These are phyloP conservation scores for Clonostachys rhizophaga DNA, from an alignment of 2,329 filamentous ascomycete species.

Conservation along the genomic window DNA sequence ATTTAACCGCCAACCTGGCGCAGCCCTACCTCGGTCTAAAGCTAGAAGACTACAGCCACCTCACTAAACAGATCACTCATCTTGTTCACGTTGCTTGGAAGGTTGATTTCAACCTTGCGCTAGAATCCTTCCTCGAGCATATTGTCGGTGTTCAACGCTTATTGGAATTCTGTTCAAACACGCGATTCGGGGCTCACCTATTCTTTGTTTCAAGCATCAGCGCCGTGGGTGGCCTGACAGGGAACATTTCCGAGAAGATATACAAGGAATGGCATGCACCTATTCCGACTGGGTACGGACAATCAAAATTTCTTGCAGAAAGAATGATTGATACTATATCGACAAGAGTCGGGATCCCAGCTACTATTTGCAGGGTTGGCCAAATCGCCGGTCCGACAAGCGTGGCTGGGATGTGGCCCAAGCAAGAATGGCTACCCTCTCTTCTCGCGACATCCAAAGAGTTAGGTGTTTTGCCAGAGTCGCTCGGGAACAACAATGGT, in stretches of 20 bases:
- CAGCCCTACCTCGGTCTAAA: constrained; percentile 2
- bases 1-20: constrained; percentile 1
- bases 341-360: constrained; percentile 24
- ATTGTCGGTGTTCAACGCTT: constrained; percentile 45
- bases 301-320: constrained; percentile 33
- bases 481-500: constrained; percentile 33
- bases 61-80: constrained; percentile 2
- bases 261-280: constrained; percentile 4
- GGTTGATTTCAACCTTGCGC: constrained; percentile 4
- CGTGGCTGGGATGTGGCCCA: constrained; percentile 45
- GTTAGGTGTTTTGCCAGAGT: constrained; percentile 37
- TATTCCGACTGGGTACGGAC: constrained; percentile 31
- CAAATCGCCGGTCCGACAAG: constrained; percentile 38
- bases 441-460: constrained; percentile 41
- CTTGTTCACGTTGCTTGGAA: constrained; percentile 7
- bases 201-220: constrained; percentile 38
- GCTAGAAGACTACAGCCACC: constrained; percentile 1
- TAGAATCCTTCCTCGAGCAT: constrained; percentile 25
- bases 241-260: not conserved
- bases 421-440: constrained; percentile 51
- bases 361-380: constrained; percentile 36
- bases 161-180: constrained; percentile 30
- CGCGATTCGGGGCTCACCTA: constrained; percentile 26
- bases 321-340: constrained; percentile 34
- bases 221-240: constrained; percentile 11